Evolutionary conservation across 768 basidiomycete genomes (phyloP).

Genomic region (Amanita subjunquillea): DNA sequence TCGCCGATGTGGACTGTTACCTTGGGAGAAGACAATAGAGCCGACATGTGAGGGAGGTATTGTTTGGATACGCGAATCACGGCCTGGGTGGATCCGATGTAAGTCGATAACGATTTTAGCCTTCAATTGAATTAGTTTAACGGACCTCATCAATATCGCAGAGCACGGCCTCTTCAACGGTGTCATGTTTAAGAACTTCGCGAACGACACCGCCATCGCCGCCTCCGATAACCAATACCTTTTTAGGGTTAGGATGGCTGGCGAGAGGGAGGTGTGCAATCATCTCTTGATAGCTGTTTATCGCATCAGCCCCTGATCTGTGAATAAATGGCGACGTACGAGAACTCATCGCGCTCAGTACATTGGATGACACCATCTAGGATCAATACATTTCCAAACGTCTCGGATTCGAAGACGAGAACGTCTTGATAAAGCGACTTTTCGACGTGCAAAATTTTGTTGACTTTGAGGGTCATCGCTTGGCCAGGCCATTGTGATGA

Average conservation of each 20-base stretch:
- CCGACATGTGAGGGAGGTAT: constrained; percentile 91
- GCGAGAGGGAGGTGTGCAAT: constrained; percentile 95
- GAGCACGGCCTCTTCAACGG: constrained; percentile 85
- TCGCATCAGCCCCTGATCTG: neutral
- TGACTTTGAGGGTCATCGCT: constrained; percentile 95
- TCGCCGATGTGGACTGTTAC: constrained; percentile 87
- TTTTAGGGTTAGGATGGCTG: constrained; percentile 91
- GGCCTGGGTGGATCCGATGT: constrained; percentile 37
- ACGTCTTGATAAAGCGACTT: constrained; percentile 94
- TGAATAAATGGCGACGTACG: constrained; percentile 41
- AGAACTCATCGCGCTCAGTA: constrained; percentile 98
- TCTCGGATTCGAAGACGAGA: constrained; percentile 92
- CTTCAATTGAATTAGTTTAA: neutral
- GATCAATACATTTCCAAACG: constrained; percentile 93
- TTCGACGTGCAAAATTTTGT: constrained; percentile 90
- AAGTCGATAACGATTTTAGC: neutral
- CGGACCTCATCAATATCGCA: constrained; percentile 94
- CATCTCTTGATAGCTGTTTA: constrained; percentile 91
- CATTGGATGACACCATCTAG: constrained; percentile 95
- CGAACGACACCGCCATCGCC: constrained; percentile 98
- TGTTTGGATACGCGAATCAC: constrained; percentile 91
- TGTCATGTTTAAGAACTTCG: constrained; percentile 90
- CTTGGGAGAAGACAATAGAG: constrained; percentile 65
- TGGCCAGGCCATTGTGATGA: constrained; percentile 96
- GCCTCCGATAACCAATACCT: constrained; percentile 95